phyloP scores from a whole-genome alignment of 176 grass and related monocot species.

The Lolium multiflorum region DNA sequence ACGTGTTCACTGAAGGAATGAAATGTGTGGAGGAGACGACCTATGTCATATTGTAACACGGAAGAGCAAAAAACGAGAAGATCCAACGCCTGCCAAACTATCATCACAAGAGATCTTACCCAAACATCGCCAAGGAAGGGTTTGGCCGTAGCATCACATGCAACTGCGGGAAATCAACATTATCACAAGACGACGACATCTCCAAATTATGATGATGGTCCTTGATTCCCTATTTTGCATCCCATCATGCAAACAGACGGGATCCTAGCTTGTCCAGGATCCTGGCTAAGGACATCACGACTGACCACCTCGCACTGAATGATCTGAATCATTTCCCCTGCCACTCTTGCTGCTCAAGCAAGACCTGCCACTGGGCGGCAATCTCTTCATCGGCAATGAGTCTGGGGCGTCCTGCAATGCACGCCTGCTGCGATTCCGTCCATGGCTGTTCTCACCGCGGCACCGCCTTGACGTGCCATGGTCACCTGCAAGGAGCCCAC shows the following conservation, averaged over 20 bases:
- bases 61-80: slow-evolving; percentile 1
- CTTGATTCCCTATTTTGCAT: slow-evolving; percentile 19
- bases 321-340: slow-evolving; percentile 51
- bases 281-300: slow-evolving; percentile 33
- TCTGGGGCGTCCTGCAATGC: slow-evolving; percentile 41
- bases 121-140: slow-evolving; percentile 26
- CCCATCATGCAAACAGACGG: slow-evolving; percentile 41
- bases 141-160: slow-evolving; percentile 36
- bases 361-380: slow-evolving; percentile 58
- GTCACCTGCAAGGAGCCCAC: slow-evolving; percentile 44
- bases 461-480: slow-evolving; percentile 55
- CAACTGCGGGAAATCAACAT: slow-evolving; percentile 27
- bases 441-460: slow-evolving; percentile 49
- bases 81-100: slow-evolving; percentile 13
- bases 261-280: slow-evolving; percentile 32
- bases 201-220: slow-evolving; percentile 32
- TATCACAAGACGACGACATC: slow-evolving; percentile 33
- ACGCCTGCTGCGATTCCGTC: slow-evolving; percentile 14
- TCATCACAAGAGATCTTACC: slow-evolving; percentile 35
- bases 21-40: neutral
- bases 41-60: neutral
- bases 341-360: slow-evolving; percentile 57
- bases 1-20: slow-evolving; percentile 23
- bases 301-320: slow-evolving; percentile 54
- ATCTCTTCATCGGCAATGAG: slow-evolving; percentile 57